Evolutionary conservation across 75 land plant species (phyloP).

Genomic region (Cunninghamia lanceolata): DNA sequence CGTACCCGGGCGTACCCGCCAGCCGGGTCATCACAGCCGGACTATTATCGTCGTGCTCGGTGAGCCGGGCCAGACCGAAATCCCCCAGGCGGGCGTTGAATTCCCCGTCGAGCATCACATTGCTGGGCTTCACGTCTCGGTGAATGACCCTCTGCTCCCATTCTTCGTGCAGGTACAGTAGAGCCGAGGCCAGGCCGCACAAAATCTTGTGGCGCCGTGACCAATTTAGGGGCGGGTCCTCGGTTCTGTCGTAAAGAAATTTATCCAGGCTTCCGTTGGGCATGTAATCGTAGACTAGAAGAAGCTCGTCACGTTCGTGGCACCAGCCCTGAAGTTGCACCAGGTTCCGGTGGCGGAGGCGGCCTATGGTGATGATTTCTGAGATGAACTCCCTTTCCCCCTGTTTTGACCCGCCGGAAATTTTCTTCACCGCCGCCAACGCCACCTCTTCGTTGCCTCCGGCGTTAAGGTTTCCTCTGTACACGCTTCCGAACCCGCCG

Average conservation of each 20-base stretch:
- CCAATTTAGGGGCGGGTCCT: slow-evolving; percentile 15
- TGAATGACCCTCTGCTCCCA: slow-evolving; percentile 46
- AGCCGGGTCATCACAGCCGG: slow-evolving; percentile 18
- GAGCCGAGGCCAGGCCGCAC: slow-evolving; percentile 33
- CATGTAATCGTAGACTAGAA: slow-evolving; percentile 43
- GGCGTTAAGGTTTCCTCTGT: slow-evolving; percentile 22
- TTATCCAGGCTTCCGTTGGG: slow-evolving; percentile 28
- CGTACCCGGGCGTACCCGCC: slow-evolving; percentile 29
- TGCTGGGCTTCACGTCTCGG: slow-evolving; percentile 55
- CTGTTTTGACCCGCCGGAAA: slow-evolving; percentile 22
- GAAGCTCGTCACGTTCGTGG: slow-evolving; percentile 22
- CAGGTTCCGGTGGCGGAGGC: slow-evolving; percentile 43
- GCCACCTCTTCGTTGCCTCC: background rate
- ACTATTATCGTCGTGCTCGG: slow-evolving; percentile 13
- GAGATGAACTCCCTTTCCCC: slow-evolving; percentile 53
- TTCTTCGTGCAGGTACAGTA: slow-evolving; percentile 48
- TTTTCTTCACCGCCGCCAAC: slow-evolving; percentile 37
- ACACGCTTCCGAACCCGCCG: slow-evolving; percentile 46
- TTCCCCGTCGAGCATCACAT: slow-evolving; percentile 48
- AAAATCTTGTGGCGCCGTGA: slow-evolving; percentile 28
- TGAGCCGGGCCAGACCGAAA: slow-evolving; percentile 41
- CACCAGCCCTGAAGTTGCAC: slow-evolving; percentile 49
- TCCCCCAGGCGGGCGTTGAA: slow-evolving; percentile 57
- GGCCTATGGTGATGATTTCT: slow-evolving; percentile 38
- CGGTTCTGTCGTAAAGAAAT: background rate